Evolutionary conservation across 2,329 filamentous ascomycete genomes (phyloP).

Genomic region (Clonostachys rhizophaga): DNA sequence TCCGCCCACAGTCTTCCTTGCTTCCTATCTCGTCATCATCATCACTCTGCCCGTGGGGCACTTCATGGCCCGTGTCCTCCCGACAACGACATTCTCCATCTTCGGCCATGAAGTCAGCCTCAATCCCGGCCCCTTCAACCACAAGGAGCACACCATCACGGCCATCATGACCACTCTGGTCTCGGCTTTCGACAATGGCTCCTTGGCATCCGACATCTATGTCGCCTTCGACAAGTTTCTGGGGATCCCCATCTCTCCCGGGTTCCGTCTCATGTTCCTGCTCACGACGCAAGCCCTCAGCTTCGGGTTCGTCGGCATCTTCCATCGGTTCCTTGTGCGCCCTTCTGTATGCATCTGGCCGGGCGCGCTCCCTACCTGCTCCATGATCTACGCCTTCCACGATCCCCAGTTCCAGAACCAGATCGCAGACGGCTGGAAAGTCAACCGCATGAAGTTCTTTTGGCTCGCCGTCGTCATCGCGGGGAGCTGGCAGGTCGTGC

Average conservation of each 20-base stretch:
- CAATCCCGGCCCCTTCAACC: constrained; percentile 36
- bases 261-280: not conserved
- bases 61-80: constrained; percentile 23
- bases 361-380: constrained; percentile 52
- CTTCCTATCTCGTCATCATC: constrained; percentile 49
- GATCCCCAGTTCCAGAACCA: constrained; percentile 31
- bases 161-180: constrained; percentile 36
- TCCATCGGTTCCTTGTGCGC: constrained; percentile 53
- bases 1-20: constrained; percentile 29
- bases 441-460: constrained; percentile 55
- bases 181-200: constrained; percentile 12
- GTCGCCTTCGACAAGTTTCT: constrained; percentile 54
- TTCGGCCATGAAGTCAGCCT: constrained; percentile 24
- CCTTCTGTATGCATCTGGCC: constrained; percentile 65
- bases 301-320: constrained; percentile 58
- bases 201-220: constrained; percentile 33
- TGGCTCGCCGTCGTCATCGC: constrained; percentile 56
- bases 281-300: constrained; percentile 56
- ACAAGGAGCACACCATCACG: constrained; percentile 45
- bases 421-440: constrained; percentile 50
- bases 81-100: constrained; percentile 17
- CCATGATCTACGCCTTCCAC: constrained; percentile 61
- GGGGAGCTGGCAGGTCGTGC: constrained; percentile 46
- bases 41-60: constrained; percentile 41
- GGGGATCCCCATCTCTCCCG: constrained; percentile 26